Conservation (phyloP, 305 asterid species). For the Solanum hybrid region DNA sequence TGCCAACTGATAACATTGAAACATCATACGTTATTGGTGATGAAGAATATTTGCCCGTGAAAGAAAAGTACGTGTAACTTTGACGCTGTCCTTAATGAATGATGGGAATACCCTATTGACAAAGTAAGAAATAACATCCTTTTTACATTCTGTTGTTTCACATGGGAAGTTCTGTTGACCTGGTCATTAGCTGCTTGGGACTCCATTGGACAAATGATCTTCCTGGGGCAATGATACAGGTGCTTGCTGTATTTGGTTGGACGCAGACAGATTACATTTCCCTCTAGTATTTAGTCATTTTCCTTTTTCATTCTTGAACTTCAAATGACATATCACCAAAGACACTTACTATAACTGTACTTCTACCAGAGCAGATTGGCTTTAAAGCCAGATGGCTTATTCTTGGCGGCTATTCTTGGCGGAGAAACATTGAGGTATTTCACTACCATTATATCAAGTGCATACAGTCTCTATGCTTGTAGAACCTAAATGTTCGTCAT, state of each 20-base stretch:
- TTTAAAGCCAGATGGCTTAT: slow-evolving; percentile 87
- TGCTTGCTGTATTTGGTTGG: slow-evolving; percentile 15
- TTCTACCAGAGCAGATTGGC: slow-evolving; percentile 77
- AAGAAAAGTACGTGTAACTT: slow-evolving; percentile 43
- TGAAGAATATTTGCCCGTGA: slow-evolving; percentile 82
- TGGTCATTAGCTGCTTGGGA: slow-evolving; percentile 85
- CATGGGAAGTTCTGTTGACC: slow-evolving; percentile 58
- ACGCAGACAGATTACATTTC: not conserved
- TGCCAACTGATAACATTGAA: slow-evolving; percentile 49
- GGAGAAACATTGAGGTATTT: slow-evolving; percentile 83
- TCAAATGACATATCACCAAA: not conserved
- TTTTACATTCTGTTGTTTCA: not conserved
- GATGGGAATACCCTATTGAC: not conserved
- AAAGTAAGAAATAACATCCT: not conserved
- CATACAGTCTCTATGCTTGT: not conserved
- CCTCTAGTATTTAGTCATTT: slow-evolving; percentile 1
- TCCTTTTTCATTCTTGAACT: not conserved
- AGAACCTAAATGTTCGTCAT: not conserved
- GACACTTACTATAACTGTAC: slow-evolving; percentile 6
- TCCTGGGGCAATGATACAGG: slow-evolving; percentile 99
- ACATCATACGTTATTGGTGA: slow-evolving; percentile 68
- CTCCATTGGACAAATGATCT: slow-evolving; percentile 99
- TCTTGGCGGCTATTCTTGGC: slow-evolving; percentile 84
- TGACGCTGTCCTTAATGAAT: not conserved
- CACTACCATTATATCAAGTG: slow-evolving; percentile 6